A percentile compares a stretch with the other conserved stretches of the same genome.
Conservation (phyloP, 441 rosid genomes). For the Populus hybrid region DNA sequence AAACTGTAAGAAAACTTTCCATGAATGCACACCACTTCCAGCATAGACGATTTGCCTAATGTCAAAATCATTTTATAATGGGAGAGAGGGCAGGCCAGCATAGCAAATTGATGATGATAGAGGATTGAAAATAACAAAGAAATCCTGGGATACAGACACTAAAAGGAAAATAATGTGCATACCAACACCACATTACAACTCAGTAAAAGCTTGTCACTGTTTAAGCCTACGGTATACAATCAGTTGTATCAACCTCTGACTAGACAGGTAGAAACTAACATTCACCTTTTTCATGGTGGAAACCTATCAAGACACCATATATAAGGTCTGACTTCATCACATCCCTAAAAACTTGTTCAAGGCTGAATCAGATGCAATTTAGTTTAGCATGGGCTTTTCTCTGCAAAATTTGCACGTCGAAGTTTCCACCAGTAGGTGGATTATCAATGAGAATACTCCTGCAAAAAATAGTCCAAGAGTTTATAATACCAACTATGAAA, state of each 20-base stretch:
- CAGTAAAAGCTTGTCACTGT: not conserved
- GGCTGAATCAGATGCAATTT: not conserved
- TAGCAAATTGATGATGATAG: no score
- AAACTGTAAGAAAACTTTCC: not conserved
- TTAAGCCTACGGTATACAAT: not conserved
- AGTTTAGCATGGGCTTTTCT: conserved; percentile 22
- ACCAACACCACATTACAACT: not conserved
- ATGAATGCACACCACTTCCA: no score
- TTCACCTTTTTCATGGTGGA: not conserved
- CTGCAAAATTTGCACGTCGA: conserved; percentile 52
- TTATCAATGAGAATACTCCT: conserved; percentile 48
- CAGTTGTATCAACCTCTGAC: not conserved
- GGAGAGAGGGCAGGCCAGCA: no score
- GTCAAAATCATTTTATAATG: no score
- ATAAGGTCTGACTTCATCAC: not conserved
- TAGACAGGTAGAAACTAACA: not conserved
- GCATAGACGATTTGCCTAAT: no score
- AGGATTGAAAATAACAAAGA: not conserved
- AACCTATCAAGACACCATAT: not conserved
- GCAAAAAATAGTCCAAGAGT: conserved; percentile 24
- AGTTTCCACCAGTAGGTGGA: conserved; percentile 36
- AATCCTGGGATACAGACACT: not conserved
- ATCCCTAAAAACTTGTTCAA: not conserved
- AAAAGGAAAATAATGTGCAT: not conserved
- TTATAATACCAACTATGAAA: not conserved